These are phyloP conservation scores for Pseudogymnoascus sp. DNA, from an alignment of 2,329 filamentous ascomycete genomes.

Conservation along the genomic window DNA sequence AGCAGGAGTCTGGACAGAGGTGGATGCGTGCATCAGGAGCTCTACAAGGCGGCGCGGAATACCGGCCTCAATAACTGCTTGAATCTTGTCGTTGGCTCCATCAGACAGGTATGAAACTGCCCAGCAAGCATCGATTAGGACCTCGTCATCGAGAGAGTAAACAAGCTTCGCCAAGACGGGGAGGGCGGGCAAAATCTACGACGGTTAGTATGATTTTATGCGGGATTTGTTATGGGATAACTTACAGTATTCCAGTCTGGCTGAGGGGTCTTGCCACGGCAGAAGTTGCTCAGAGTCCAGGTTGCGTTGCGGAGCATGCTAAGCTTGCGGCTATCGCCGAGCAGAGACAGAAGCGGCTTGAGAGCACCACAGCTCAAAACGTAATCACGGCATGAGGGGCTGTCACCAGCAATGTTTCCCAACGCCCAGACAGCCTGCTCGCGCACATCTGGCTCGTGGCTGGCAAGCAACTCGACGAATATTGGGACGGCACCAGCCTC, in stretches of 20 bases:
- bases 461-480: conserved; percentile 91
- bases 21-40: conserved; percentile 95
- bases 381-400: conserved; percentile 94
- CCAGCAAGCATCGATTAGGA: conserved; percentile 98
- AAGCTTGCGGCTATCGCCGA: conserved; percentile 95
- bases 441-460: conserved; percentile 93
- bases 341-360: conserved; percentile 76
- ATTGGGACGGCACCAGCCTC: conserved; percentile 97
- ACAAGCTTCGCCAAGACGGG: conserved; percentile 95
- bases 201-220: conserved; percentile 22
- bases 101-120: conserved; percentile 98
- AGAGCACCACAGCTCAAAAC: conserved; percentile 87
- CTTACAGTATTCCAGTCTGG: conserved; percentile 94
- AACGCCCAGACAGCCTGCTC: conserved; percentile 98
- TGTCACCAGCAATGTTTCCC: conserved; percentile 98
- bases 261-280: conserved; percentile 97
- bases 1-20: conserved; percentile 94
- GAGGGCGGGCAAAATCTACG: conserved; percentile 83
- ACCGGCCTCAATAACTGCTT: conserved; percentile 95
- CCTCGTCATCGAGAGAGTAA: conserved; percentile 96
- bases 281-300: conserved; percentile 99
- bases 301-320: conserved; percentile 99
- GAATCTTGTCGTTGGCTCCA: conserved; percentile 97
- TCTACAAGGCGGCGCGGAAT: conserved; percentile 95
- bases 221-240: conserved; percentile 20